Base-by-base conservation (phyloP, 495 filamentous ascomycete genomes). In the Trichoderma asperelloides region DNA sequence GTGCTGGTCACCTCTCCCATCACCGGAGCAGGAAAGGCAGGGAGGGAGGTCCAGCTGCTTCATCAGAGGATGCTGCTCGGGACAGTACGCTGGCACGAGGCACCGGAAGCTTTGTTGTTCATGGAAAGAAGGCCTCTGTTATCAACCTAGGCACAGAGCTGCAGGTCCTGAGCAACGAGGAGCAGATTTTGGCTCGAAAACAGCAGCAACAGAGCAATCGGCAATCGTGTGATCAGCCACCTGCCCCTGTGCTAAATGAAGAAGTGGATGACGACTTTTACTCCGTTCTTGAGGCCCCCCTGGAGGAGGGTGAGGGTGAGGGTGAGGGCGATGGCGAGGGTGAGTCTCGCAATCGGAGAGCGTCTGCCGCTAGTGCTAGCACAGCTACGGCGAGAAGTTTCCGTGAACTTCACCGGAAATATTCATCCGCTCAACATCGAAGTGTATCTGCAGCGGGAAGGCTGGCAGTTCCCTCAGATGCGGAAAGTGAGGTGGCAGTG, bases 41-140 rank as follows among this genome's bases (percentile, higher is more conserved):
- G 72, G 91, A 92, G 62, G 89, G 91, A 0, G 77, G 82, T 3
- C 87, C 90, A 18, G 87, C 85, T 69, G 81, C 80, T 25, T 81
- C 78, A 5, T 72, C 81, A n/a, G 90, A 91, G 27, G 91, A 93
- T 41, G 79, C 79, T 65, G 69, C 69, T 63, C 78, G 80, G 28
- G 84, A 86, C 62, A 92, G 93, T 74, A 85, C 88, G 12, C 82
- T 98, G 11, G 77, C 88, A 16, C 85, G 95, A 21, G 89, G 89
- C 30, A 86, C 88, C 13, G 91, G 92, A 13, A 96, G 90, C 70
- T 98, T 98, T 74, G 96, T 92, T 6, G 88, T 98, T 5, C 95
- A 98, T 73, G 95, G 95, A 66, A 98, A 98, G 80, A 98, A 98
- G 76, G 95, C 95, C 2, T 96, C 92, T 0, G 89, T 98, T 63